A percentile compares a stretch with the other conserved stretches of the same genome.
Conservation (phyloP, 371 early-diverging fungal species). For the Rhizopus delemar region DNA sequence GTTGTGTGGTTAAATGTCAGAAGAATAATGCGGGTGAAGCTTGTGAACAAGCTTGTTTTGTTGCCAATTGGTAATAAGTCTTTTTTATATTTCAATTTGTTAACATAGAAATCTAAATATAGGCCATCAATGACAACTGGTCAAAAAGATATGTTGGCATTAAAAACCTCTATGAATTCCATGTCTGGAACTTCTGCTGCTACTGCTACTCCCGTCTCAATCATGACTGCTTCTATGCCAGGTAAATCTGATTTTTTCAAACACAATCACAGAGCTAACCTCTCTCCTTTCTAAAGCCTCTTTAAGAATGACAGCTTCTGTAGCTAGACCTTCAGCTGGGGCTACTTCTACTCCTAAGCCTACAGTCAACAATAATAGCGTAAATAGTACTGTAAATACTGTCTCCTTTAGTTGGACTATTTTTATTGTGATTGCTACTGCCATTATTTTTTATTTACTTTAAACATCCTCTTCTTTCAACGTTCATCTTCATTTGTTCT, state of each 20-base stretch:
- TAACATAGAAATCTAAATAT: background rate
- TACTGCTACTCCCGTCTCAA: background rate
- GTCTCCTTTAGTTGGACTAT: background rate
- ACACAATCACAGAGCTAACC: background rate
- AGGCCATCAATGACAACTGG: conserved; percentile 15
- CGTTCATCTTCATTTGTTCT: no score
- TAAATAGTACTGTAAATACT: background rate
- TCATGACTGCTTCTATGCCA: no score
- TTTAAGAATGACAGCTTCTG: background rate
- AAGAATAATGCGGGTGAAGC: conserved; percentile 7
- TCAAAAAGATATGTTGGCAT: conserved; percentile 6
- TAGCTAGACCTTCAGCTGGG: background rate
- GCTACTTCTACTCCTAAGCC: background rate
- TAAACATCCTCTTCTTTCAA: no score
- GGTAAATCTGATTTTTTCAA: no score
- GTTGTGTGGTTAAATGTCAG: conserved; percentile 23
- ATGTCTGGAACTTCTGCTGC: background rate
- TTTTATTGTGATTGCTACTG: background rate
- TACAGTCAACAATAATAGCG: background rate
- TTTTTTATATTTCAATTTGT: background rate
- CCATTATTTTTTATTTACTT: background rate
- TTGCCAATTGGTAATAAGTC: conserved; percentile 16
- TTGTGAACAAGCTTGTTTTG: conserved; percentile 23
- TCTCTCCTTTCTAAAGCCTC: background rate
- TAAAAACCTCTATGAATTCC: background rate